Percentiles rank a stretch among this genome's conserved stretches.
Conservation (phyloP, 805 yeast species). For the Metschnikowia koreensis region DNA sequence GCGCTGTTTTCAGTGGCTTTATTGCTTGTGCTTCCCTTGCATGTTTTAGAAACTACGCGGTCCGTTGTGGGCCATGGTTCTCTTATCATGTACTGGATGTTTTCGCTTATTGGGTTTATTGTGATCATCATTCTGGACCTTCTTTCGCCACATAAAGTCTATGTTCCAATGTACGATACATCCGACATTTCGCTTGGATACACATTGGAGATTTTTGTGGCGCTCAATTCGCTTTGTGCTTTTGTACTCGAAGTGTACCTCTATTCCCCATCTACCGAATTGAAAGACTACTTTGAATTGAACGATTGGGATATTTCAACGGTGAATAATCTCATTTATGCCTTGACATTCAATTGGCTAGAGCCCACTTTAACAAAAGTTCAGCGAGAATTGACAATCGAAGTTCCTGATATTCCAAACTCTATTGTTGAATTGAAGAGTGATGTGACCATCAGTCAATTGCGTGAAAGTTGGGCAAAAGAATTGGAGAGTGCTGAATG, state of each 20-base stretch:
- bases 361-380: constrained; percentile 26
- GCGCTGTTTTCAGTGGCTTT: constrained; percentile 11
- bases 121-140: constrained; percentile 20
- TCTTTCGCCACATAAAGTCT: constrained; percentile 20
- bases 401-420: constrained; percentile 18
- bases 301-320: constrained; percentile 27
- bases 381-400: constrained; percentile 23
- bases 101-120: constrained; percentile 8
- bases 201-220: constrained; percentile 15
- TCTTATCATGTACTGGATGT: constrained; percentile 24
- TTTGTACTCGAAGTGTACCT: constrained; percentile 19
- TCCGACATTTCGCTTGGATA: constrained; percentile 11
- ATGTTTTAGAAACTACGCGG: constrained; percentile 22
- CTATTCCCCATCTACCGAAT: constrained; percentile 23
- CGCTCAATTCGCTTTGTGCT: constrained; percentile 12
- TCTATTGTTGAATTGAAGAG: constrained; percentile 15
- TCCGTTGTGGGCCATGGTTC: constrained; percentile 24
- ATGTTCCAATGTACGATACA: constrained; percentile 8
- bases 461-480: constrained; percentile 21
- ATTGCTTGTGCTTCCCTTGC: constrained; percentile 23
- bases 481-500: constrained; percentile 17
- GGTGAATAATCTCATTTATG: constrained; percentile 22
- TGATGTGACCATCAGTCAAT: constrained; percentile 12
- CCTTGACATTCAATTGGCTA: constrained; percentile 27
- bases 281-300: constrained; percentile 21